phyloP scores from a whole-genome alignment of 2,329 filamentous ascomycete genomes.

The Fusarium albosuccineum region DNA sequence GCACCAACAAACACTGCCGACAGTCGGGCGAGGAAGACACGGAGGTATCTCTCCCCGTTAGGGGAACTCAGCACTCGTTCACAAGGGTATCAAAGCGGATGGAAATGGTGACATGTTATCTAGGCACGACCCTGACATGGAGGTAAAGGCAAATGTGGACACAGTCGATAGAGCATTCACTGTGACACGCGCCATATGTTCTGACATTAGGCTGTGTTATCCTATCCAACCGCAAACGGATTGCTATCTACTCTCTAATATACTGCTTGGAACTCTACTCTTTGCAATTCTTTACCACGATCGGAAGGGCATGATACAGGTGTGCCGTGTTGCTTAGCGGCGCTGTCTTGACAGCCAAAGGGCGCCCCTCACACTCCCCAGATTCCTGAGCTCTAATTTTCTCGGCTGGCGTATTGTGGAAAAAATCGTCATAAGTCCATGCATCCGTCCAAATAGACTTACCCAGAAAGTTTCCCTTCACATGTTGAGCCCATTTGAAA shows the following conservation, averaged over 20 bases:
- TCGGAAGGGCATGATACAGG: conserved; percentile 1
- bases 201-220: no score
- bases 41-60: no score
- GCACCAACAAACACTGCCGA: no score
- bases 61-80: no score
- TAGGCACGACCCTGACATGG: no score
- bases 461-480: not conserved
- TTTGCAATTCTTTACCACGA: not conserved
- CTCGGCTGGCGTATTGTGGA: not conserved
- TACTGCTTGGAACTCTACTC: not conserved
- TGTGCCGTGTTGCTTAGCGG: not conserved
- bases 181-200: no score
- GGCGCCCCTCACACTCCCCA: not conserved
- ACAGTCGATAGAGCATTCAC: no score
- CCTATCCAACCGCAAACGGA: not conserved
- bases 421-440: not conserved
- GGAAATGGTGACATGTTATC: no score
- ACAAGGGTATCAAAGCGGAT: no score
- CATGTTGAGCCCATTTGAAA: conserved; percentile 4
- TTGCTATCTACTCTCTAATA: no score
- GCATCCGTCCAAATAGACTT: not conserved
- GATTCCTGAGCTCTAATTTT: not conserved
- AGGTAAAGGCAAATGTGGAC: no score
- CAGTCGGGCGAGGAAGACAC: no score
- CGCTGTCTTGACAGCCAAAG: not conserved